Evolutionary conservation across 495 filamentous ascomycete species (phyloP).

Genomic region (Tuber magnatum): DNA sequence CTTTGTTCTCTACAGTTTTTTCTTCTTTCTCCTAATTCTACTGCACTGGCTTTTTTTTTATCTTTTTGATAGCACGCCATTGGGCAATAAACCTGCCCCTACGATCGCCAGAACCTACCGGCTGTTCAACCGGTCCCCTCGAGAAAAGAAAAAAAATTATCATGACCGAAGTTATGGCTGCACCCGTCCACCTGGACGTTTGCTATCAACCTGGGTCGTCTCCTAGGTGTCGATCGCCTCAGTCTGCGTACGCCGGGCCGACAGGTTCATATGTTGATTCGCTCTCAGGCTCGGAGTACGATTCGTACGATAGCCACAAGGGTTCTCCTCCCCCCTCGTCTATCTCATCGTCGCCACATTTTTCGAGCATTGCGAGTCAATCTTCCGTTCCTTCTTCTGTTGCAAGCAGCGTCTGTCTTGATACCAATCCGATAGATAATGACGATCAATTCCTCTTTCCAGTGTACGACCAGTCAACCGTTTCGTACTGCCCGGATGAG

Average conservation of each 20-base stretch:
- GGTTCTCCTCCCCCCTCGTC: conserved; percentile 34
- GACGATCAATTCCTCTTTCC: conserved; percentile 38
- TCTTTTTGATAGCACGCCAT: neutral
- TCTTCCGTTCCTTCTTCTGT: conserved; percentile 36
- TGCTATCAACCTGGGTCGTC: conserved; percentile 33
- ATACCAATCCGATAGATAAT: conserved; percentile 27
- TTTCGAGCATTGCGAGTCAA: conserved; percentile 33
- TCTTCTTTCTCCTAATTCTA: no score
- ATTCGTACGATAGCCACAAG: conserved; percentile 25
- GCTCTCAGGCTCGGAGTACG: conserved; percentile 28
- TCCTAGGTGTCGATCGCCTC: conserved; percentile 36
- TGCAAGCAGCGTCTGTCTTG: conserved; percentile 39
- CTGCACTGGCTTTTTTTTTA: neutral
- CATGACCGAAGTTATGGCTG: conserved; percentile 37
- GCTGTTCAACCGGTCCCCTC: neutral
- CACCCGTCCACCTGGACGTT: conserved; percentile 35
- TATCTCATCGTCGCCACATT: conserved; percentile 33
- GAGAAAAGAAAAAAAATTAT: conserved; percentile 9
- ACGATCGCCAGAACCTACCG: neutral
- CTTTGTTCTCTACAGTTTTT: neutral
- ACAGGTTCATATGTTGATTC: conserved; percentile 20
- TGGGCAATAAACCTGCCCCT: neutral
- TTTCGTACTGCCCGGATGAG: conserved; percentile 19
- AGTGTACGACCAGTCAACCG: conserved; percentile 35
- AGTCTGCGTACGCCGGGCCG: conserved; percentile 26